Percentiles rank a stretch among this genome's conserved stretches.
These are phyloP conservation scores for Choiromyces venosus DNA, from an alignment of 495 filamentous ascomycete genomes.

Conservation along the genomic window DNA sequence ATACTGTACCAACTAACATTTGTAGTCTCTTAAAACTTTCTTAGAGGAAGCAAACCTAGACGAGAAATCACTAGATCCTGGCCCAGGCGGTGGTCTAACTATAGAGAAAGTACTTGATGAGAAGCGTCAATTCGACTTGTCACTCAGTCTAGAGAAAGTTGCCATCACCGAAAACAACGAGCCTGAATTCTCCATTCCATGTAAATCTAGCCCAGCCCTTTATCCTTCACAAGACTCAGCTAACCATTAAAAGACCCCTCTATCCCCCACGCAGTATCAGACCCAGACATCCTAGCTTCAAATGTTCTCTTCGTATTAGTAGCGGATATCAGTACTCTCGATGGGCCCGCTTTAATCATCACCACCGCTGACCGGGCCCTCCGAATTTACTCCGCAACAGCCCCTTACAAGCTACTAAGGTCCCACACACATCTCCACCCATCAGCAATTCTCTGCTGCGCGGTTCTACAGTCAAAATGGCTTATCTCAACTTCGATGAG, in stretches of 20 bases:
- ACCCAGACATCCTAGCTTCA: slow-evolving; percentile 18
- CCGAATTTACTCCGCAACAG: slow-evolving; percentile 29
- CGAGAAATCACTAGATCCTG: slow-evolving; percentile 44
- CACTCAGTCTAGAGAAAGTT: slow-evolving; percentile 54
- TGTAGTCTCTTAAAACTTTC: slow-evolving; percentile 55
- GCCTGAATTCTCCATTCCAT: slow-evolving; percentile 49
- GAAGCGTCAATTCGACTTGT: slow-evolving; percentile 59
- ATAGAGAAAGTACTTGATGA: slow-evolving; percentile 62
- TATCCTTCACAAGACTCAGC: not conserved
- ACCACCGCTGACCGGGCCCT: slow-evolving; percentile 51
- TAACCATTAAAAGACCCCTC: slow-evolving; percentile 26
- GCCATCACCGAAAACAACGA: slow-evolving; percentile 45
- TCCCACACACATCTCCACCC: slow-evolving; percentile 26
- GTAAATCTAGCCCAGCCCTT: slow-evolving; percentile 41
- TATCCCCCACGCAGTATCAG: slow-evolving; percentile 18
- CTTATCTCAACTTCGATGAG: slow-evolving; percentile 59
- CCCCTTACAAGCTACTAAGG: slow-evolving; percentile 25
- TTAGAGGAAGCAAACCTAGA: slow-evolving; percentile 58
- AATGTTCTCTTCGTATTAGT: slow-evolving; percentile 38
- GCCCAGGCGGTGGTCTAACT: slow-evolving; percentile 50
- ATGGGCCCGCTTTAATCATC: slow-evolving; percentile 45
- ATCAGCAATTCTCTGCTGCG: slow-evolving; percentile 36
- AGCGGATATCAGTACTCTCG: slow-evolving; percentile 39
- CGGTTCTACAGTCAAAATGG: slow-evolving; percentile 39
- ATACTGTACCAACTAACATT: slow-evolving; percentile 10